These are phyloP conservation scores for Euptelea pleiosperma DNA, from an alignment of 164 flowering plant species.

Conservation along the genomic window DNA sequence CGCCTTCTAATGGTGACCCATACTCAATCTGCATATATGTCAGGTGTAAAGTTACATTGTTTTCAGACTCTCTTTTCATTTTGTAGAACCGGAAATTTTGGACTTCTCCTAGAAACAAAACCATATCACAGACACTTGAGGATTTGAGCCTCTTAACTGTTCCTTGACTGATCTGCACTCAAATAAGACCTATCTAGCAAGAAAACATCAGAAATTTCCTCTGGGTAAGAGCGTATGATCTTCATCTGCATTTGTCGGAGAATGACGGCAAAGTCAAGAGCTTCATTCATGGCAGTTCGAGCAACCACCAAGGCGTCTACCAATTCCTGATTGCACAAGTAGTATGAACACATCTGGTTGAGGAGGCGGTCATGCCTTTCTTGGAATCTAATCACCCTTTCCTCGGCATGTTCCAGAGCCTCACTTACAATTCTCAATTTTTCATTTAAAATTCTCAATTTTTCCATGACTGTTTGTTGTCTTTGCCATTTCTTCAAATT, in stretches of 20 bases:
- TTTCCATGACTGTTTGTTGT: slow-evolving; percentile 25
- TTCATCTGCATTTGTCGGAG: slow-evolving; percentile 45
- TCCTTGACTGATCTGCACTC: slow-evolving; percentile 1
- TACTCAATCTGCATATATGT: too few relatives aligned
- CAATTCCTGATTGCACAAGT: slow-evolving; percentile 32
- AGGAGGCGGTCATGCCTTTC: slow-evolving; percentile 57
- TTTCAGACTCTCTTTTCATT: too few relatives aligned
- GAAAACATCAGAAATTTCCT: slow-evolving; percentile 14
- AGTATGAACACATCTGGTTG: slow-evolving; percentile 35
- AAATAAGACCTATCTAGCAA: not conserved
- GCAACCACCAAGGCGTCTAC: slow-evolving; percentile 41
- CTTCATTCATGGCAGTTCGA: slow-evolving; percentile 45
- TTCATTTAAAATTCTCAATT: slow-evolving; percentile 37
- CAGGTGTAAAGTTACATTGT: too few relatives aligned
- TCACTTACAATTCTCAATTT: slow-evolving; percentile 34
- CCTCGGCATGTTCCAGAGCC: slow-evolving; percentile 43
- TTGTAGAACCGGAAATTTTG: too few relatives aligned
- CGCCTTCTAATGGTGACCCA: not conserved
- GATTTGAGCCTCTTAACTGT: not conserved
- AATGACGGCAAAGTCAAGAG: slow-evolving; percentile 31
- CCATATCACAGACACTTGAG: not conserved
- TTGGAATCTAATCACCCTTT: slow-evolving; percentile 25
- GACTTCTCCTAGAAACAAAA: too few relatives aligned
- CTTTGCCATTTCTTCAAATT: slow-evolving; percentile 28
- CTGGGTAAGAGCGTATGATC: slow-evolving; percentile 30